phyloP scores from a whole-genome alignment of 805 yeast species.

The Ogataea allantospora region DNA sequence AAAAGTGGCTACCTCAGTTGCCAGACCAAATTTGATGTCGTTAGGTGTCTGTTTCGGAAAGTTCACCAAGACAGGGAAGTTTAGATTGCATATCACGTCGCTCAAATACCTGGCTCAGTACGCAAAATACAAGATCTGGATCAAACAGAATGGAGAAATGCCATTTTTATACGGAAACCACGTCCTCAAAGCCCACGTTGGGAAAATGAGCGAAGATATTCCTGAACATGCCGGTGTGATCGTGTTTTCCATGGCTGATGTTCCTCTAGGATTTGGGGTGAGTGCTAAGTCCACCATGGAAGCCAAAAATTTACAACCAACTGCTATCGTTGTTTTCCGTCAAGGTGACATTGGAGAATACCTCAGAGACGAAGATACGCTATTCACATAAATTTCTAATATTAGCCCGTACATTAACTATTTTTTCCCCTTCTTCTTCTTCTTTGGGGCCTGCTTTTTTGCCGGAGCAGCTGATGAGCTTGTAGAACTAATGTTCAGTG shows the following conservation, averaged over 20 bases:
- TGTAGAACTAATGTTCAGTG: slow-evolving; percentile 25
- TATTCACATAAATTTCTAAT: slow-evolving; percentile 60
- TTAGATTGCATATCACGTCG: slow-evolving; percentile 92
- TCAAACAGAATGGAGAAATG: slow-evolving; percentile 97
- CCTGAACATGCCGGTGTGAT: slow-evolving; percentile 98
- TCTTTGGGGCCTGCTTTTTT: slow-evolving; percentile 19
- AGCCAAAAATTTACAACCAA: slow-evolving; percentile 84
- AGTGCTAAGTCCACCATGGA: slow-evolving; percentile 89
- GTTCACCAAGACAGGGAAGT: slow-evolving; percentile 96
- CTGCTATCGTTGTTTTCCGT: slow-evolving; percentile 91
- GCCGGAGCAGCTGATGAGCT: slow-evolving; percentile 14
- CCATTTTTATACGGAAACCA: slow-evolving; percentile 96
- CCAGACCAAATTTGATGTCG: slow-evolving; percentile 88
- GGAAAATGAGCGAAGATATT: slow-evolving; percentile 94
- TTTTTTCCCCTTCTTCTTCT: slow-evolving; percentile 33
- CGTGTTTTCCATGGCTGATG: slow-evolving; percentile 86
- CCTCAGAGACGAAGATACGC: slow-evolving; percentile 94
- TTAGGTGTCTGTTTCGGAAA: slow-evolving; percentile 93
- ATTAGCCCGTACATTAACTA: slow-evolving; percentile 6
- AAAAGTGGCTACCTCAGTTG: slow-evolving; percentile 83
- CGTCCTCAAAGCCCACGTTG: slow-evolving; percentile 93
- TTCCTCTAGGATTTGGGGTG: slow-evolving; percentile 94
- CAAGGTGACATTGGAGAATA: slow-evolving; percentile 98
- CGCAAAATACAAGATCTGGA: slow-evolving; percentile 95
- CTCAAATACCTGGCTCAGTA: slow-evolving; percentile 77